Evolutionary conservation across 208 protist genomes (phyloP), one percentile per base, ranked within the genome.

Genomic region (Leishmania major): DNA sequence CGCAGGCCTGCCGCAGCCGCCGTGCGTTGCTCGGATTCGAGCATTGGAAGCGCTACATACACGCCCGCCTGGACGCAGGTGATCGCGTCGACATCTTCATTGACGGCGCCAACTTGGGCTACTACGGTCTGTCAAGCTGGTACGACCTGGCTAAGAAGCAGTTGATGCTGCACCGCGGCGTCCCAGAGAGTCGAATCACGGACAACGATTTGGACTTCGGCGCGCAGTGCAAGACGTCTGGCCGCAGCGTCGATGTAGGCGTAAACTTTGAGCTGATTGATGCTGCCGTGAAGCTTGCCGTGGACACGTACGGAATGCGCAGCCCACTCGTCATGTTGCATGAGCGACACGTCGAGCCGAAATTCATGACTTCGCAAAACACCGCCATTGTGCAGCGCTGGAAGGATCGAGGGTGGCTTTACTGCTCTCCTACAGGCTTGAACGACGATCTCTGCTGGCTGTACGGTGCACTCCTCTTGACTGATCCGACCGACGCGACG

Each of bases 391-490:
- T 96, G 77, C 66, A 76, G 78, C 84, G 83, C 35, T 96, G 93
- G 93, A 81, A 85, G 8, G 67, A 62, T 1, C 75, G 84, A 22
- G 86, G 87, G 17, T 76, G 79, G 80, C 69, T 96, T 5, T 91
- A 93, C 84, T 87, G 84, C 77, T 90, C 87, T 31, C 91, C 92
- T 19, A 85, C 84, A 3, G 90, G 91, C 64, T 51, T 96, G 49
- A 95, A 97, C 80, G 94, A 97, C 70, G 94, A 97, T 77, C 84
- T 92, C 49, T 96, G 90, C 81, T 97, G 94, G 92, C 77, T 97
- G 6, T 94, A 91, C 85, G 94, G 88, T 1, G 92, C 92, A 19
- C 82, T 96, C 57, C 62, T 87, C 62, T 80, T 91, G 40, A 90
- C 89, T 1, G 82, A 82, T 64, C 85, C 90, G n/a, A 88, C 84